phyloP scores from a whole-genome alignment of 352 stramenopile genomes.

The Blastocystis sp. region DNA sequence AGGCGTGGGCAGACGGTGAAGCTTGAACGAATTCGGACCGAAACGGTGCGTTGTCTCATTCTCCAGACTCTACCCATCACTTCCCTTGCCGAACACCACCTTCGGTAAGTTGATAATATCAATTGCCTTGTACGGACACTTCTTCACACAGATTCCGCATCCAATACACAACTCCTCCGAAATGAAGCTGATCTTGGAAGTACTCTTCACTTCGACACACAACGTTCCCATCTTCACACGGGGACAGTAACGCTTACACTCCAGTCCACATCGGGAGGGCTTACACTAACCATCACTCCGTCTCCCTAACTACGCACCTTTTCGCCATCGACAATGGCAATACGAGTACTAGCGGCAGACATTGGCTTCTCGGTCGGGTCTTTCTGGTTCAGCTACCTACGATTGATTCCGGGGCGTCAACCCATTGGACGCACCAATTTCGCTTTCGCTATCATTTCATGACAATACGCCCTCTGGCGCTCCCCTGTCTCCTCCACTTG shows the following conservation, averaged over 20 bases:
- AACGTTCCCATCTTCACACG: conserved; percentile 96
- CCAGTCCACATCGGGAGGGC: conserved; percentile 93
- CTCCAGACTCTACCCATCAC: conserved; percentile 74
- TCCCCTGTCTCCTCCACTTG: too few species aligned
- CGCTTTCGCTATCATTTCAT: too few species aligned
- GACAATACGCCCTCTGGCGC: too few species aligned
- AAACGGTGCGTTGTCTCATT: conserved; percentile 98
- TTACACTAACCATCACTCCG: conserved; percentile 75
- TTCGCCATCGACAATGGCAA: conserved; percentile 91
- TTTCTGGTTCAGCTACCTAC: too few species aligned
- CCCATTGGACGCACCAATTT: conserved; percentile 29
- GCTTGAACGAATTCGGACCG: conserved; percentile 97
- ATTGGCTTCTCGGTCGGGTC: background rate
- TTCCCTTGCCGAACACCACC: conserved; percentile 45
- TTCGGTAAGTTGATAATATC: conserved; percentile 99
- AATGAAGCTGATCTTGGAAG: conserved; percentile 92
- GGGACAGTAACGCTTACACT: conserved; percentile 97
- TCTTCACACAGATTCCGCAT: conserved; percentile 99
- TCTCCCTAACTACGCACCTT: conserved; percentile 62
- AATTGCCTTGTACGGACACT: conserved; percentile 97
- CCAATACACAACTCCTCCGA: conserved; percentile 97
- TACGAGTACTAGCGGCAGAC: conserved; percentile 67
- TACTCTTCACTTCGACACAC: conserved; percentile 93
- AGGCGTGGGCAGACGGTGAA: conserved; percentile 93
- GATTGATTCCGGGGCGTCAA: too few species aligned